Evolutionary conservation across 805 yeast species (phyloP), one percentile per base, ranked within the genome.

Genomic region (Pichia paraexigua): DNA sequence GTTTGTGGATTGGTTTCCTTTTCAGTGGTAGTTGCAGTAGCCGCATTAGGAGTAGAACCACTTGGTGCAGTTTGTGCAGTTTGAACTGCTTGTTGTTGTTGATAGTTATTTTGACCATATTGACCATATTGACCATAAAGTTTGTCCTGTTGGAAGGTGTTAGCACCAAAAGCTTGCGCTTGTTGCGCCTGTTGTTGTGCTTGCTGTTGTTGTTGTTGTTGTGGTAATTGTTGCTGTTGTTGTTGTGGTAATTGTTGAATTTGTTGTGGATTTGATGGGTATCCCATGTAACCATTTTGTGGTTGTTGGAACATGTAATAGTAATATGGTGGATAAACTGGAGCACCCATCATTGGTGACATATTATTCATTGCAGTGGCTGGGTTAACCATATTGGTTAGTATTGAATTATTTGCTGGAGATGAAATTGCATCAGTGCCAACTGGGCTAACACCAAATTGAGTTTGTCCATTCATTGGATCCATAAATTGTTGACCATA

Each of bases 281-380:
- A 51, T 17, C 50, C 47, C 45, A 47, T 43, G 22, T 42, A 51
- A 18, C 48, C 46, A 27, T 28, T 47, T 51, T 51, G 53, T 43
- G 50, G 53, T 46, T 46, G 53, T 43, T 45, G 43, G 10, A 48
- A 46, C 45, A 50, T 66, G 45, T 60, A 55, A 49, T 64, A 65
- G 56, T 64, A 65, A 60, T 62, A 65, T 49, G 65, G 67, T 57
- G 60, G 65, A 55, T 58, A 62, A 20, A 63, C 60, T 37, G 60
- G 62, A 50, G 67, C 67, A 45, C 65, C 63, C 61, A 63, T 59
- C 64, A 63, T 62, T 54, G 66, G 66, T 45, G 58, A 58, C 39
- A 50, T 60, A 30, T 54, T 53, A 48, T 51, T 59, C 35, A 47
- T 45, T 32, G 53, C 46, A 42, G 18, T 43, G 22, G 56, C 51